Base-by-base conservation (phyloP, 2,329 filamentous ascomycete species). In the Talaromyces albobiverticillius region DNA sequence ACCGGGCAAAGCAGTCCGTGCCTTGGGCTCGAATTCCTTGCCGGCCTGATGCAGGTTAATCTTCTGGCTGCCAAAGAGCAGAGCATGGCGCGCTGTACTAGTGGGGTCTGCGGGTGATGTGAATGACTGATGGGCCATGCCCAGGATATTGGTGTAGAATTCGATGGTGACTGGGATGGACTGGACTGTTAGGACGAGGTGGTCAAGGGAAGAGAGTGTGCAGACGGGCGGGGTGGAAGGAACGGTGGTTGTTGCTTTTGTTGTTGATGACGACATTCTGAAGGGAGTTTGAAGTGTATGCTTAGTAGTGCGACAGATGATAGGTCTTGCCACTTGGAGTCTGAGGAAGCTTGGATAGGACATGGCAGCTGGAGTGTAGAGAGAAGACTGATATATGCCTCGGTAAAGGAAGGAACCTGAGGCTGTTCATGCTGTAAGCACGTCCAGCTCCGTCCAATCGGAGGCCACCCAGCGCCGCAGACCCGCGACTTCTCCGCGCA, bases 41-140 rank as follows among this genome's bases (percentile, higher is more conserved):
- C 82, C 82, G 10, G 71, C 69, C 58, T 82, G 73, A 61, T 86
- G 83, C 2, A 86, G 74, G 56, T 86, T 86, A 54, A 86, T 81
- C 66, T 86, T 86, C 57, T 83, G 81, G 1, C 59, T 62, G 31
- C 82, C 83, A 59, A 85, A 86, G 4, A 74, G 67, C 14, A 86
- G 72, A 0, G 82, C 81, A 55, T 81, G 76, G 11, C 82, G 76
- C 22, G 62, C 64, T 31, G 62, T 62, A 43, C 63, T 58, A 1
- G 51, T 51, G 25, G 72, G 65, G 13, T 71, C 71, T 5, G 68
- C 58, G 10, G 71, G 61, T 0, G 79, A 76, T 0, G 70, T 62
- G 61, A 85, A 85, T 0, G 71, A 71, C 58, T 80, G 76, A 26
- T 78, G 71, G 47, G 72, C 73, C 82, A 86, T 86, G 51, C 82